Conservation (phyloP, 1,284 basidiomycete species). For the Grifola frondosa region DNA sequence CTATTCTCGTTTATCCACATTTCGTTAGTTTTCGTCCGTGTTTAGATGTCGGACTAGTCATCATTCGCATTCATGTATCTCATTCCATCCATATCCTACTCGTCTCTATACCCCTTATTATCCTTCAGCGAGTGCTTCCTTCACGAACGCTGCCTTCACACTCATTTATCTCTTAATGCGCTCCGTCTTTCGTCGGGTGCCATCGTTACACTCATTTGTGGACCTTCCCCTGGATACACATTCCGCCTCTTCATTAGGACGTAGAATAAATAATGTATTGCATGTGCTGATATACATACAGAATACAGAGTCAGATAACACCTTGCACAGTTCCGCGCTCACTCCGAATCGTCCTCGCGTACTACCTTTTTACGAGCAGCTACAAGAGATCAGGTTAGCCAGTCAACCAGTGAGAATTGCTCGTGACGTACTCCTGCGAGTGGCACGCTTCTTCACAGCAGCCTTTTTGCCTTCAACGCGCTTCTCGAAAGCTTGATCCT, state of each 20-base stretch:
- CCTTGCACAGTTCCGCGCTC: too few species aligned
- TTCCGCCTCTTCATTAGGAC: conserved; percentile 2
- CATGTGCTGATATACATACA: conserved; percentile 26
- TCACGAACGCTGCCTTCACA: conserved; percentile 4
- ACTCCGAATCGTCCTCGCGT: conserved; percentile 18
- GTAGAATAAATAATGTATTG: conserved; percentile 27
- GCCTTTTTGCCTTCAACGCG: conserved; percentile 81
- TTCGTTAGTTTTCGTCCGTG: conserved; percentile 4
- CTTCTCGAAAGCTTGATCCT: conserved; percentile 88
- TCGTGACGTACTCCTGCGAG: conserved; percentile 38
- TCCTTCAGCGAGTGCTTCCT: not conserved
- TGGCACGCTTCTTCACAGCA: conserved; percentile 68
- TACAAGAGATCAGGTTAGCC: not conserved
- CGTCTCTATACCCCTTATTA: not conserved
- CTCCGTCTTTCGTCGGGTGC: not conserved
- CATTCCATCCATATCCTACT: conserved; percentile 6
- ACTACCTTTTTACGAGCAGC: conserved; percentile 24
- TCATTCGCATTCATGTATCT: conserved; percentile 4
- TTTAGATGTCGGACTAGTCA: conserved; percentile 11
- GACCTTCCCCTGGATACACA: not conserved
- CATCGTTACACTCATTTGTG: not conserved
- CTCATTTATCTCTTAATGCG: not conserved
- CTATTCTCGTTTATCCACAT: not conserved
- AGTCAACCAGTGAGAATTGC: not conserved
- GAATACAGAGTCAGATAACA: too few species aligned